Evolutionary conservation across 192 early-diverging fungal species (phyloP), one percentile per base, ranked within the genome.

Genomic region (Phycomyces nitens): DNA sequence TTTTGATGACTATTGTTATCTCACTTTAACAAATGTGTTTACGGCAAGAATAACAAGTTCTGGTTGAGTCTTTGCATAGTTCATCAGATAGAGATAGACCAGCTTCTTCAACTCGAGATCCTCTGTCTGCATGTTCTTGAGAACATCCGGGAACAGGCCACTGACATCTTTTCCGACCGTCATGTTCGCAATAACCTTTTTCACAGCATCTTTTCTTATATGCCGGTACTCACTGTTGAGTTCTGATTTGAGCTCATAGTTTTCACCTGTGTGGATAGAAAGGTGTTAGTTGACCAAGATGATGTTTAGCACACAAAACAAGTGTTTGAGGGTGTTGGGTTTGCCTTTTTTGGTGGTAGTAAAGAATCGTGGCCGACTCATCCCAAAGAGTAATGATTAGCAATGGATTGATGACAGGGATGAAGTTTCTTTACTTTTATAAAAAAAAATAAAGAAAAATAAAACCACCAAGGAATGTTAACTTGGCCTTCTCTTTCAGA

Each of bases 181-280:
- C 97, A 99, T 99, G 77, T 99, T 99, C 47, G 97, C 97, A 73
- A 99, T 98, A 50, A 99, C 96, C 73, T 95, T 92, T 66, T 97
- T 95, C 34, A 99, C 96, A 0, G 95, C 92, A 80, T 99, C 97
- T 73, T 97, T 98, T 56, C 97, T 84, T 52, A 89, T 80, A 62
- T 98, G 93, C 61, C 87, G 89, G 80, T 98, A 98, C 80, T 99
- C 97, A 77, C 88, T 91, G 78, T 99, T 99, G 50, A 99, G 80
- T 63, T 98, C 97, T 7, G 91, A 89, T 70, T 92, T 88, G n/a
- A 99, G 83, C 80, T 99, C 97, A 72, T 91, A 96, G 82, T 97
- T 98, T 74, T 99, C 97, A 56, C 94, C 93, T 94, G 53, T 42
- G 55, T 21, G n/a, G n/a, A 20, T 16, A 38, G 15, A 22, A 23